Evolutionary conservation across 2,329 filamentous ascomycete genomes (phyloP).

Genomic region (Fusarium albidum): DNA sequence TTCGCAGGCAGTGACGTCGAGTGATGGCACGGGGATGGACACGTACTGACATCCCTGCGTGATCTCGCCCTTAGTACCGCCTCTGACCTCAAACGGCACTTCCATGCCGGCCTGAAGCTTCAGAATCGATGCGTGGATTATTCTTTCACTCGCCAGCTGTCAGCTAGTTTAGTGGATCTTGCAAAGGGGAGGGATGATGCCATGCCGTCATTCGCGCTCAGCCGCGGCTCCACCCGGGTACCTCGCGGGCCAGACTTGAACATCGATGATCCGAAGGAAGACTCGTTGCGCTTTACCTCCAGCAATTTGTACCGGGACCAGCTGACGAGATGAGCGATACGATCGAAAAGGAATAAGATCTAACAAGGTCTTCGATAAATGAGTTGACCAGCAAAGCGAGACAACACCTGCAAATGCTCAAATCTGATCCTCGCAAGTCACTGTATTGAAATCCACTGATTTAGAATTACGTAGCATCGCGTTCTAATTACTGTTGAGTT

Average conservation of each 20-base stretch:
- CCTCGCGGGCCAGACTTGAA: background rate
- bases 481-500: background rate
- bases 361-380: no score
- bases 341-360: background rate
- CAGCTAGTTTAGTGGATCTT: constrained; percentile 13
- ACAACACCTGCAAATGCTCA: no score
- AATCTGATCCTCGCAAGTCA: no score
- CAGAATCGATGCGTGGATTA: background rate
- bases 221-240: constrained; percentile 20
- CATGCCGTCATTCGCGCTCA: constrained; percentile 26
- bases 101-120: constrained; percentile 1
- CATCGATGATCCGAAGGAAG: background rate
- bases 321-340: background rate
- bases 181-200: constrained; percentile 13
- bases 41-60: constrained; percentile 7
- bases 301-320: no score
- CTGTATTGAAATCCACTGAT: no score
- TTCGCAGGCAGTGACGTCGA: constrained; percentile 8
- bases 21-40: constrained; percentile 24
- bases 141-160: constrained; percentile 1
- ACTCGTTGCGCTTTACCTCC: no score
- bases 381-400: no score
- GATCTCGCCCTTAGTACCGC: background rate
- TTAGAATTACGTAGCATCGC: no score
- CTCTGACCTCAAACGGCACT: background rate